Conservation (phyloP, 2,329 filamentous ascomycete species). For the Alternaria arborescens region DNA sequence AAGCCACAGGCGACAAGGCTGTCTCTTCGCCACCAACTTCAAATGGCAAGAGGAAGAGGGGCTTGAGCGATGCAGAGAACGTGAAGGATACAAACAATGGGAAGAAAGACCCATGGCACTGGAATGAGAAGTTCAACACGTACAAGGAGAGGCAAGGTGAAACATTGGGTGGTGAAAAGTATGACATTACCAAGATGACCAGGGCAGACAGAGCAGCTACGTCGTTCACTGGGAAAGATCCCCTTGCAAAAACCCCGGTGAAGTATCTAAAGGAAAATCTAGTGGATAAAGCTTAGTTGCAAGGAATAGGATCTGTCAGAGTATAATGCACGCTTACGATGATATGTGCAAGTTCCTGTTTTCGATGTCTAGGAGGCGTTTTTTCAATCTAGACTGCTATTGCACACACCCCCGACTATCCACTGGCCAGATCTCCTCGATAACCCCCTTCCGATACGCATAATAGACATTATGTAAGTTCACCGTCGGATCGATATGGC, state of each 20-base stretch:
- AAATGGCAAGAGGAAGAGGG: constrained; percentile 11
- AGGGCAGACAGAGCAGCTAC: constrained; percentile 19
- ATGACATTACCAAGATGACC: constrained; percentile 33
- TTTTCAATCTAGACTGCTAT: constrained; percentile 26
- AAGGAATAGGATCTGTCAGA: neutral
- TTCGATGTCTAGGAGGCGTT: neutral
- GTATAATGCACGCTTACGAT: neutral
- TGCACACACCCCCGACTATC: constrained; percentile 63
- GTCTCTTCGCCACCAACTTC: neutral
- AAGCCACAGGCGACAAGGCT: neutral
- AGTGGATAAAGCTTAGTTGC: constrained; percentile 10
- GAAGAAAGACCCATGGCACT: constrained; percentile 26
- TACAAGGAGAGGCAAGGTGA: constrained; percentile 12
- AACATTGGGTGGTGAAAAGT: constrained; percentile 19
- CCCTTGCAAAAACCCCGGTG: constrained; percentile 17
- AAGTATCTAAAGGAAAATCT: constrained; percentile 16
- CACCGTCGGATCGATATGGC: constrained; percentile 64
- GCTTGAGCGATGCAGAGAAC: neutral
- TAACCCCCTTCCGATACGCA: constrained; percentile 57
- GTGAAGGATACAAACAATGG: neutral
- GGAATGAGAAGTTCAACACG: constrained; percentile 14
- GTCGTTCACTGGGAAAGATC: constrained; percentile 24
- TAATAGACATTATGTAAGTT: constrained; percentile 63
- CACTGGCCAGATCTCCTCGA: constrained; percentile 63
- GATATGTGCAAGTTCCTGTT: neutral